Base-by-base conservation (phyloP, 805 yeast species). In the Brettanomyces sp. region DNA sequence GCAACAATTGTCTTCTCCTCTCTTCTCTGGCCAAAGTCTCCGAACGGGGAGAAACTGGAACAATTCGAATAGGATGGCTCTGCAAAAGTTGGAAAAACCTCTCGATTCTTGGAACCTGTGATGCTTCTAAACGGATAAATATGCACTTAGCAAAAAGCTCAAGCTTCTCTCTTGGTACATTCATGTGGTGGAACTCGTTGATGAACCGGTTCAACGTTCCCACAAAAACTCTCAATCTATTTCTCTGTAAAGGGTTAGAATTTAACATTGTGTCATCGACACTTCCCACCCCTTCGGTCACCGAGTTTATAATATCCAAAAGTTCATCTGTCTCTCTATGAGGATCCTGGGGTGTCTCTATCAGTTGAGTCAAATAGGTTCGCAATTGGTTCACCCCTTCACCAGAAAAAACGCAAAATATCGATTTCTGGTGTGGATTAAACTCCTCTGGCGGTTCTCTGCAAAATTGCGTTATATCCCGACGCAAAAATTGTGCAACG, bases 351-450 rank as follows among this genome's bases (percentile, higher is more conserved):
- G 65, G 61, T 9, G 60, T 52, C 52, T 61, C 64, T 45, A 60
- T 60, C 33, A 62, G 47, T 39, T 56, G 56, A 14, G 54, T 80
- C 41, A 91, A 71, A 59, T 84, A 82, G 37, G 77, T 79, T 51
- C 96, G 76, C 51, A 91, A 70, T 49, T 79, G 77, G 42, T 71
- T 76, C 14, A 93, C 96, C 7, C 97, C 97, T 49, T 77, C 78
- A 1, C 98, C 98, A 33, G 91, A 82, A 59, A 89, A 93, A 11
- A 91, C 99, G 67, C 98, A 91, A 58, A 93, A 91, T 42, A 85
- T 73, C 22, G 81, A 75, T 52, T 82, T 82, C 63, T 93, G 99
- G 56, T 83, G 83, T 46, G 82, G 86, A 45, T 82, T 89, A 62
- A 93, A 90, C 56, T 89, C 97, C 11, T 85, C 79, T 4, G 99